These are phyloP conservation scores for Cryptococcus sp. DNA, from an alignment of 1,284 basidiomycete genomes.

Conservation along the genomic window DNA sequence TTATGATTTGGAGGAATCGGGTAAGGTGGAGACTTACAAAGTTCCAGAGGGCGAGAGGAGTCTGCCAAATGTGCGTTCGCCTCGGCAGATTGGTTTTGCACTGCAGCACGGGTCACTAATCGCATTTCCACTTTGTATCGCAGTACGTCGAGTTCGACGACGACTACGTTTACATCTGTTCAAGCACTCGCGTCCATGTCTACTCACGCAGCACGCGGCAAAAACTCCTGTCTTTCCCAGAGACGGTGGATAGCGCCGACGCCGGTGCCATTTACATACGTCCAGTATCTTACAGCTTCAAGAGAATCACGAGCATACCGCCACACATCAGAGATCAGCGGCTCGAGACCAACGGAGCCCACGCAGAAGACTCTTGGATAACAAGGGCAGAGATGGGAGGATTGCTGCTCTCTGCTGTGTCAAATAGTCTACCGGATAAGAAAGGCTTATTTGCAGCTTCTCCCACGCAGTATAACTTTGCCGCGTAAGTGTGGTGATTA, in stretches of 20 bases:
- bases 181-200: conserved; percentile 25
- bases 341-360: too few relatives aligned
- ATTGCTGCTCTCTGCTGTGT: too few relatives aligned
- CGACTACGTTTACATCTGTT: conserved; percentile 44
- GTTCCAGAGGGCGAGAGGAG: conserved; percentile 16
- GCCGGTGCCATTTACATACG: conserved; percentile 6
- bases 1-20: conserved; percentile 42
- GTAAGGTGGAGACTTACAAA: conserved; percentile 25
- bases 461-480: background rate
- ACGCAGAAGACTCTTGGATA: too few relatives aligned
- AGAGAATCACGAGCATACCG: too few relatives aligned
- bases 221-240: conserved; percentile 28
- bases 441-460: too few relatives aligned
- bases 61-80: conserved; percentile 23
- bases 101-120: background rate
- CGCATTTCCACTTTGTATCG: background rate
- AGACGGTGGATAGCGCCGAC: background rate
- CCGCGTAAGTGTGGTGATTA: background rate
- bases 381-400: too few relatives aligned
- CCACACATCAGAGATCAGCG: too few relatives aligned
- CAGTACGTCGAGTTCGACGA: conserved; percentile 53
- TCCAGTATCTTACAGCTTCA: background rate
- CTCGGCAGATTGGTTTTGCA: background rate
- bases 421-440: too few relatives aligned
- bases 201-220: conserved; percentile 31